Evolutionary conservation across 306 rosid genomes (phyloP).

Genomic region (Quercus alba): DNA sequence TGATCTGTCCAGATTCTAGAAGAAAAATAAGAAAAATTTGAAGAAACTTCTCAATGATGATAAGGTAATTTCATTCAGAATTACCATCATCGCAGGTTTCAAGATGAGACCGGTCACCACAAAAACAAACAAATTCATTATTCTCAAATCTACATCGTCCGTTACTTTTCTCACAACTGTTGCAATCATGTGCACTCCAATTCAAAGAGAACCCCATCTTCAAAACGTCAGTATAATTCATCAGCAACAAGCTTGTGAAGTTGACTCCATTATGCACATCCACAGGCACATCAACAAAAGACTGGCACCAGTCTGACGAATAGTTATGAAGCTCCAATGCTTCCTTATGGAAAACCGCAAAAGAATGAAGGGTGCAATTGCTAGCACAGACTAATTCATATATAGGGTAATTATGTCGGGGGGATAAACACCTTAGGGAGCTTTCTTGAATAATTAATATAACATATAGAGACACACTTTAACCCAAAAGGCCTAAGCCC

Average conservation of each 20-base stretch:
- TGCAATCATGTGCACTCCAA: constrained; percentile 55
- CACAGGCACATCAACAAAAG: constrained; percentile 40
- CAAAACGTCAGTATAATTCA: constrained; percentile 47
- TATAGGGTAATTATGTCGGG: constrained; percentile 18
- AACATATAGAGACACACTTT: no score
- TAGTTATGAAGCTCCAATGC: constrained; percentile 31
- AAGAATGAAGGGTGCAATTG: constrained; percentile 44
- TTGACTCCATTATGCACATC: constrained; percentile 7
- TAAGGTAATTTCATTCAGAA: constrained; percentile 2
- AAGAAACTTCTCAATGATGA: background rate
- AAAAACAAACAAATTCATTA: constrained; percentile 44
- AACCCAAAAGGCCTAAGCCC: no score
- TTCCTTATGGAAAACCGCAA: constrained; percentile 53
- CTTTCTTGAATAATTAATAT: no score
- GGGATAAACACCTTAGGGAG: no score
- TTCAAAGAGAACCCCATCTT: constrained; percentile 63
- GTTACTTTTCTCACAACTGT: constrained; percentile 49
- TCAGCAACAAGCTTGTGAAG: constrained; percentile 24
- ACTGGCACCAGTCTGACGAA: constrained; percentile 40
- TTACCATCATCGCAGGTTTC: constrained; percentile 53
- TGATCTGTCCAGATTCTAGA: background rate
- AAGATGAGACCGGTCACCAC: constrained; percentile 42
- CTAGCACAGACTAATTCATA: constrained; percentile 41
- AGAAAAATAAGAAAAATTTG: background rate
- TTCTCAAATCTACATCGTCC: constrained; percentile 57